These are phyloP conservation scores for Sanghuangporus sanghuang DNA, from an alignment of 1,284 basidiomycete genomes.

Conservation along the genomic window DNA sequence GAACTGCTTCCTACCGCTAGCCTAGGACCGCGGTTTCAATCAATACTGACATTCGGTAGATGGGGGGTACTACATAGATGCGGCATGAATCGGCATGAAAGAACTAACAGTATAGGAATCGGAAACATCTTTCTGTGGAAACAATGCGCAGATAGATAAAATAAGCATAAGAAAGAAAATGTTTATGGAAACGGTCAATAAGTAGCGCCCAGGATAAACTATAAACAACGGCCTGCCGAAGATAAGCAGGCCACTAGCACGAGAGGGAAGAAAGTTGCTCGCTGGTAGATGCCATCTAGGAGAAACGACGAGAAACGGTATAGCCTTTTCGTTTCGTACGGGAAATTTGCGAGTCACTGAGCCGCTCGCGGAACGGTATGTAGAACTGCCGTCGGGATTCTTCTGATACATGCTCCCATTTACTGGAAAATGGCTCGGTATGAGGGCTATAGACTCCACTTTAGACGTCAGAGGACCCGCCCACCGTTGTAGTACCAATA, in stretches of 20 bases:
- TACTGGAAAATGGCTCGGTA: background rate
- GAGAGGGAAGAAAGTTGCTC: background rate
- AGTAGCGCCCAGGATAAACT: background rate
- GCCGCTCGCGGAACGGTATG: slow-evolving; percentile 2
- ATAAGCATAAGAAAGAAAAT: background rate
- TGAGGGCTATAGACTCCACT: background rate
- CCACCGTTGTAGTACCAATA: slow-evolving; percentile 10
- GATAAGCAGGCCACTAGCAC: background rate
- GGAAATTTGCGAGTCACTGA: background rate
- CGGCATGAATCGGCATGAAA: background rate
- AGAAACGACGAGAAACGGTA: background rate
- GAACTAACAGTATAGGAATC: background rate
- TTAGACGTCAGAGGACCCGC: background rate
- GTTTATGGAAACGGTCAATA: background rate
- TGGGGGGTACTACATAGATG: too few relatives aligned
- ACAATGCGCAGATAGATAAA: background rate
- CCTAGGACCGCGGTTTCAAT: too few relatives aligned
- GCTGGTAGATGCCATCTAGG: background rate
- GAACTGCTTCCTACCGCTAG: too few relatives aligned
- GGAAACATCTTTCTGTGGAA: background rate
- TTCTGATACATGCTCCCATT: slow-evolving; percentile 8
- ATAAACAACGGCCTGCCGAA: background rate
- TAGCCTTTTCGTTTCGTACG: background rate
- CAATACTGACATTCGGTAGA: too few relatives aligned
- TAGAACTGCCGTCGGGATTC: slow-evolving; percentile 9